Conservation (phyloP, 345 rosid genomes). For the Nasturtium officinale region DNA sequence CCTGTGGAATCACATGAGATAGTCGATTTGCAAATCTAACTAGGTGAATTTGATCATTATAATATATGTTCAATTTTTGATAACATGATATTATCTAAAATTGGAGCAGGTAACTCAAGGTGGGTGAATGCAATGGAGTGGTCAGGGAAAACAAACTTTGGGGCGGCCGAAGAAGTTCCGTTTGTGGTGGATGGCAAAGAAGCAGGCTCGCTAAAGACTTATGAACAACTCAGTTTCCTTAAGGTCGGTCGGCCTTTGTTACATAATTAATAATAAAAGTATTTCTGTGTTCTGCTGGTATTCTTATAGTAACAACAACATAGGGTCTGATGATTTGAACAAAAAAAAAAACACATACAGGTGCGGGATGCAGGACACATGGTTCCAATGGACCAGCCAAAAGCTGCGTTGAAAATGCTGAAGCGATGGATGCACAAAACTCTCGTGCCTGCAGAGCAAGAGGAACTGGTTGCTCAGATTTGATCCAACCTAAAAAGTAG, state of each 20-base stretch:
- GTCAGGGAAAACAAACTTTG: constrained; percentile 78
- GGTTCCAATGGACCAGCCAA: constrained; percentile 99
- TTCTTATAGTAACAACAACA: constrained; percentile 17
- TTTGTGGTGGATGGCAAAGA: constrained; percentile 75
- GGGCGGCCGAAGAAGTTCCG: constrained; percentile 63
- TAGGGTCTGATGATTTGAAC: constrained; percentile 20
- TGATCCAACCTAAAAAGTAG: constrained; percentile 41
- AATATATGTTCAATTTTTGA: not conserved
- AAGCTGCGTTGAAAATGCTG: constrained; percentile 86
- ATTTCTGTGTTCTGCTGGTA: not conserved
- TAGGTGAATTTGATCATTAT: not conserved
- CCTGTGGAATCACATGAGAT: not conserved
- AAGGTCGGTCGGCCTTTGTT: constrained; percentile 66
- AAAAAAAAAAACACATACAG: constrained; percentile 40
- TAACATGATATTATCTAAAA: constrained; percentile 7
- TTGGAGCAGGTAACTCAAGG: constrained; percentile 82
- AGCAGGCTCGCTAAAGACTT: constrained; percentile 71
- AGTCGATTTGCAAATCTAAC: not conserved
- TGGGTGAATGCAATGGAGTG: constrained; percentile 99
- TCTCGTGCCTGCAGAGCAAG: constrained; percentile 37
- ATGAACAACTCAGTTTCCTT: constrained; percentile 84
- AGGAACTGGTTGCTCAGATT: constrained; percentile 63
- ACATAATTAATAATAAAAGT: not conserved
- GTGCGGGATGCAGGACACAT: constrained; percentile 95
- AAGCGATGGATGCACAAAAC: constrained; percentile 74